Conservation (phyloP, 257 asterid genomes). For the Coffea canephora region DNA sequence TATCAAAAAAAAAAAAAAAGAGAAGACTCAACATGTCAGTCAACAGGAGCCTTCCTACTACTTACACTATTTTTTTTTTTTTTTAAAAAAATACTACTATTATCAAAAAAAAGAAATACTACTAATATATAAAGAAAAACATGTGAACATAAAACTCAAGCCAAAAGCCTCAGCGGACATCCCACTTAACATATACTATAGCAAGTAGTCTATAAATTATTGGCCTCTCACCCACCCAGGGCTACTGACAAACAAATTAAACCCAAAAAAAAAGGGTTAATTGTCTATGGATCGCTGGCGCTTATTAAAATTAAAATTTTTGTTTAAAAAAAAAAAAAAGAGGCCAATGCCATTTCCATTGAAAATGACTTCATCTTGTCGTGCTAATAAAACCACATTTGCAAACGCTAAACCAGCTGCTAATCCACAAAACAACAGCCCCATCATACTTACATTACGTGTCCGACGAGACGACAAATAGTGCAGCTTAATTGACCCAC, state of each 20-base stretch:
- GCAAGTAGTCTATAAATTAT: too few relatives aligned
- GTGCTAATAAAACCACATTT: neutral
- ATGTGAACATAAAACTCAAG: too few relatives aligned
- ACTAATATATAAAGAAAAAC: too few relatives aligned
- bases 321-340: neutral
- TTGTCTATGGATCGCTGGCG: slow-evolving; percentile 2
- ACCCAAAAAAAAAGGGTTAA: neutral
- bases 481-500: neutral
- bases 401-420: slow-evolving; percentile 33
- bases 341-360: neutral
- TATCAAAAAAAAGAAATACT: too few relatives aligned
- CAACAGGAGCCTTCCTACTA: too few relatives aligned
- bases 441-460: neutral
- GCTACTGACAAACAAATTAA: slow-evolving; percentile 32
- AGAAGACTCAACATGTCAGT: too few relatives aligned
- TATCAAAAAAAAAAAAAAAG: too few relatives aligned
- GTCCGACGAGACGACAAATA: neutral
- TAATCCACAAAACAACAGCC: slow-evolving; percentile 32
- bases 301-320: too few relatives aligned
- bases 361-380: slow-evolving; percentile 49
- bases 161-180: too few relatives aligned
- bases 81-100: too few relatives aligned
- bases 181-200: too few relatives aligned
- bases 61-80: too few relatives aligned
- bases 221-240: neutral